Base-by-base conservation (phyloP, 805 yeast genomes). In the Saccharomycopsis sp. region DNA sequence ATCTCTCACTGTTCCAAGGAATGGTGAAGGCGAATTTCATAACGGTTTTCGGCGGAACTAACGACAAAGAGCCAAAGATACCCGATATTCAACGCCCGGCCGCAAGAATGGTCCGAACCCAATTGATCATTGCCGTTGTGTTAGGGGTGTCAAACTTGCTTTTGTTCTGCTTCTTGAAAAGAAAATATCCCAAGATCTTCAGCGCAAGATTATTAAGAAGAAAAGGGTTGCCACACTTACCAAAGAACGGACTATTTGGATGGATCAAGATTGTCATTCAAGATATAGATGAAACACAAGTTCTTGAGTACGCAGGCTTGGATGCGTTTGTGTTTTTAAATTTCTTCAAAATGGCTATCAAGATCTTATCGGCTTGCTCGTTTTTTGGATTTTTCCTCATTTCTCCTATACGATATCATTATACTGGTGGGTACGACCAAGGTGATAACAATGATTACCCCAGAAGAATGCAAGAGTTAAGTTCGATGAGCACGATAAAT, bases 281-380 rank as follows among this genome's bases (percentile, higher is more conserved):
- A 9, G 30, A 35, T 7, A 76, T 88, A 15, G 65, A 69, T 19
- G 97, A 89, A 51, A 67, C 72, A 12, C 87, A 86, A 43, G 72
- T 92, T 2, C 67, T 89, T 38, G 89, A 86, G 46, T 80, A 79
- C 53, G 95, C 96, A 2, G 98, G 98, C 0, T 61, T 89, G 33
- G 98, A 89, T 62, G 96, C 96, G 0, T 87, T 73, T 61, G 97
- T 92, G 36, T 89, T 84, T 54, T 61, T 89, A 23, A 87, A 87
- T 3, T 88, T 89, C 57, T 92, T 92, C 70, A 80, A 83, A 46
- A 84, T 87, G 83, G 73, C 92, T 46, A 83, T 88, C 36, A 75
- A 75, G 55, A 63, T 84, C 6, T 59, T 89, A 18, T 60, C 73
- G 2, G 61, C 73, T 1, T 79, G 87, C 53, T 70, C 84, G 35